Evolutionary conservation across 2,329 filamentous ascomycete genomes (phyloP).

Genomic region (Coniochaeta hoffmannii): DNA sequence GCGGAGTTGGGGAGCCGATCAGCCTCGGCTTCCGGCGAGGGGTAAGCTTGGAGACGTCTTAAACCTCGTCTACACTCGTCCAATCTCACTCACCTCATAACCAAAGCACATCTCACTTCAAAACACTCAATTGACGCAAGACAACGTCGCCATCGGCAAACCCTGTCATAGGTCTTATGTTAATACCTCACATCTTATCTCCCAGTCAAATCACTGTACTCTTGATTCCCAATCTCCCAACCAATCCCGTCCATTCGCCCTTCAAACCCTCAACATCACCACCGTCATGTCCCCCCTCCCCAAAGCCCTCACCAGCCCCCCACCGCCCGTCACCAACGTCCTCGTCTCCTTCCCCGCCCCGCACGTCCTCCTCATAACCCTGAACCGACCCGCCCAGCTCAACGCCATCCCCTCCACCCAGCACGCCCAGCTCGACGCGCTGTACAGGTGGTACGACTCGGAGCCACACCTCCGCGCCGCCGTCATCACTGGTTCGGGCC

Average conservation of each 20-base stretch:
- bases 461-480: constrained; percentile 54
- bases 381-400: constrained; percentile 50
- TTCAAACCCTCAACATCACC: too few species aligned
- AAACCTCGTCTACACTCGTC: not conserved
- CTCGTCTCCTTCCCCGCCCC: constrained; percentile 36
- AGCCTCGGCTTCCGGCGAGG: constrained; percentile 2
- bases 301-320: constrained; percentile 7
- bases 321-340: constrained; percentile 15
- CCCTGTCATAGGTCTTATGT: too few species aligned
- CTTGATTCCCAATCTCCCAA: too few species aligned
- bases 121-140: too few species aligned
- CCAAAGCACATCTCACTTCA: not conserved
- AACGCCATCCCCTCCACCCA: constrained; percentile 46
- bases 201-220: too few species aligned
- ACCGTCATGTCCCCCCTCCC: not conserved
- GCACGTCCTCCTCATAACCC: constrained; percentile 50
- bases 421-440: constrained; percentile 38
- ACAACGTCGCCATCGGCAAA: too few species aligned
- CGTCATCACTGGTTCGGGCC: constrained; percentile 54
- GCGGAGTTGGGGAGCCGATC: not conserved
- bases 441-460: constrained; percentile 52
- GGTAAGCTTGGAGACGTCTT: not conserved
- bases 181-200: too few species aligned
- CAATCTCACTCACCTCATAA: not conserved
- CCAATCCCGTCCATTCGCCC: too few species aligned